phyloP scores from a whole-genome alignment of 768 basidiomycete genomes.

The Tephrocybe sp. region DNA sequence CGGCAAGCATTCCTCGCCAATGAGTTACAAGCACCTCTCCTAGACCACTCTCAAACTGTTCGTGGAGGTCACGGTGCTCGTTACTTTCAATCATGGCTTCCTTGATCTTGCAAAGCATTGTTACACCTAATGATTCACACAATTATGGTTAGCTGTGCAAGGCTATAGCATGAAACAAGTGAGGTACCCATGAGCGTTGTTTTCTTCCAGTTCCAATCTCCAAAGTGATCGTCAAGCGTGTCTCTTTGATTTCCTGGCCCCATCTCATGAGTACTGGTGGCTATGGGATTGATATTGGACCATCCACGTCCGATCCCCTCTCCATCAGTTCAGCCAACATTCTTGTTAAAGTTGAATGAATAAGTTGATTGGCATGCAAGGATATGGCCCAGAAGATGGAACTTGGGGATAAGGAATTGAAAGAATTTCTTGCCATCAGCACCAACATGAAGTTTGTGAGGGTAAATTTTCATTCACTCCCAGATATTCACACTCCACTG shows the following conservation, averaged over 20 bases:
- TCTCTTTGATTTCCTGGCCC: constrained; percentile 28
- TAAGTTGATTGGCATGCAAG: constrained; percentile 19
- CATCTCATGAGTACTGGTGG: constrained; percentile 34
- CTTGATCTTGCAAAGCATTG: constrained; percentile 2
- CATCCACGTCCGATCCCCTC: constrained; percentile 32
- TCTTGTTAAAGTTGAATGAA: constrained; percentile 21
- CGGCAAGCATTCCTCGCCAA: background rate
- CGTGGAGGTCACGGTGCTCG: constrained; percentile 1
- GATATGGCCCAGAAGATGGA: constrained; percentile 28
- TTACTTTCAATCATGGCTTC: constrained; percentile 2
- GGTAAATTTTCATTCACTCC: constrained; percentile 13
- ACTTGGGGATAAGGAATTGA: constrained; percentile 22
- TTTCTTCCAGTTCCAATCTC: constrained; percentile 28
- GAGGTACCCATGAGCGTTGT: constrained; percentile 17
- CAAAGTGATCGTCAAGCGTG: constrained; percentile 25
- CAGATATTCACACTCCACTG: constrained; percentile 26
- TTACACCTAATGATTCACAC: background rate
- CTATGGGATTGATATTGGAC: constrained; percentile 26
- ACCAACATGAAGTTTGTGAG: constrained; percentile 4
- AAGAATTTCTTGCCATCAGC: background rate
- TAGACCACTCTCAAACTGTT: background rate
- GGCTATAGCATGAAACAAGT: background rate
- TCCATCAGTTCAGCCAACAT: constrained; percentile 31
- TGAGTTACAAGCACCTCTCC: background rate
- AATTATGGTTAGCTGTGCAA: background rate